Base-by-base conservation (phyloP, 2,329 filamentous ascomycete genomes). In the Ceratocystis destructans region DNA sequence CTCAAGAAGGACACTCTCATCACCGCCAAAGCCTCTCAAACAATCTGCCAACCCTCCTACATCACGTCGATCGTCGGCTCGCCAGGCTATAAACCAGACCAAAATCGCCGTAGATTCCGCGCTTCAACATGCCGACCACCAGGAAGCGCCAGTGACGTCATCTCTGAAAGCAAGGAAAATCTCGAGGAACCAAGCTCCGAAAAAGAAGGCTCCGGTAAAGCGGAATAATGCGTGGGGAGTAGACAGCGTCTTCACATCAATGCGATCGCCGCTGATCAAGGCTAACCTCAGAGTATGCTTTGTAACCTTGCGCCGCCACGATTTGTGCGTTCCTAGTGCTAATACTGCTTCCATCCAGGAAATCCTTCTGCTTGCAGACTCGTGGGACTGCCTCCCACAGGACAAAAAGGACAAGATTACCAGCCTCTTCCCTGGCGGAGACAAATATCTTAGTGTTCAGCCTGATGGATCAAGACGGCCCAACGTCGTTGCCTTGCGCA, bases 401-500 rank as follows among this genome's bases (percentile, higher is more conserved):
- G 64, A 45, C 5, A 55, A 48, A 25, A 46, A 45, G 12, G 50
- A 66, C 8, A 41, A 15, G 2, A 61, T 68, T n/a, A 28, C 64
- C 12, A 17, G 25, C 20, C 50, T 66, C 5, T 65, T 68, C 12
- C 67, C 67, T 10, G 48, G 33, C 33, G 66, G 59, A 17, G 31
- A 45, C 59, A 55, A 61, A 57, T 75, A 79, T 70, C 73, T 80
- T n/a, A 63, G 75, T 1, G 71, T 74, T 4, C 70, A 73, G 1
- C 74, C 71, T 17, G 75, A 74, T 0, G 72, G 73, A 20, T 68
- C 74, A 12, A 76, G 76, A 6, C 73, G 77, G 7, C 79, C 78
- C 0, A 71, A 81, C 68, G 72, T 80, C 57, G 71, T 70, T 2
- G 75, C 76, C 15, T 74, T 81, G 10, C 75, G 75, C 68, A 80